Base-by-base conservation (phyloP, 768 basidiomycete genomes). In the Lactarius hatsudake region DNA sequence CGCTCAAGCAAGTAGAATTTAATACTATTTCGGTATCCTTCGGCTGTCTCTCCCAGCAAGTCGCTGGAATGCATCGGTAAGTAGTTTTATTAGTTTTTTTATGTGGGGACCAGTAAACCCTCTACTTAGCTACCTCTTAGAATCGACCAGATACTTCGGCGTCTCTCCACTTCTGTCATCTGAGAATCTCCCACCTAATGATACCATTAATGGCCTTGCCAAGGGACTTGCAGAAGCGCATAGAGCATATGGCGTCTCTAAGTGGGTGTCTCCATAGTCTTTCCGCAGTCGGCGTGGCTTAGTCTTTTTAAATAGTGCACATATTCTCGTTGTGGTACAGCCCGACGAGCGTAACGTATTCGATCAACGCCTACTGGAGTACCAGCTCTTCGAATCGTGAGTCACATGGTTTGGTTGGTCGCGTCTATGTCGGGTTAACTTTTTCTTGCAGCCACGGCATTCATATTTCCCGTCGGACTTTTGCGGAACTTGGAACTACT, bases 21-120 rank as follows among this genome's bases (percentile, higher is more conserved):
- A 99, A 99, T 75, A 97, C 96, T 10, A 96, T 98, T 69, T 93
- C 95, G 2, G 86, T 89, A 0, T 95, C 94, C 0, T 96, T 98
- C 75, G 96, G 94, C 0, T 74, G 87, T 1, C 80, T 98, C 17
- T 91, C 91, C 0, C 81, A 91, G 69, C 82, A 80, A 43, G 79
- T 82, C 12, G 81, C 89, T 4, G 84, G 86, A 28, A 75, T 98
- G 74, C 96, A 98, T 77, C 82, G 87, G 93, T 94, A 71, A 59
- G 79, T 62, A 17, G 5, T 23, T 28, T n/a, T 17, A 15, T 30
- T 20, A 3, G 17, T 38, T 13, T 36, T 8, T 4, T 20, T 28
- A 42, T 45, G 3, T 7, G 40, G 2, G 15, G 5, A 34, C 13
- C 45, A 13, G 18, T 38, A 30, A 23, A 43, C 34, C 54, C 13